Evolutionary conservation across 169 alveolate genomes (phyloP).

Genomic region (Cryptosporidium tyzzeri): DNA sequence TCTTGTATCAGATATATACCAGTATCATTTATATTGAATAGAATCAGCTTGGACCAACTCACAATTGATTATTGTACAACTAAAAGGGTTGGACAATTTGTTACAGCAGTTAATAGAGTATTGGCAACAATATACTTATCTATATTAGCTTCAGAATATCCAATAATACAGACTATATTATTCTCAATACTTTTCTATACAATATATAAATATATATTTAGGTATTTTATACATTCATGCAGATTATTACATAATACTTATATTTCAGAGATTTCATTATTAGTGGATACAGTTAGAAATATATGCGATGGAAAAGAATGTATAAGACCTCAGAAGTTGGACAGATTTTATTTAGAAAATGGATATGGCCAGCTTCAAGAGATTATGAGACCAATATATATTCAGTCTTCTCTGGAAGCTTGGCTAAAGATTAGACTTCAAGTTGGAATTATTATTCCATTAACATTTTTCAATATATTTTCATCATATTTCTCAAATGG

Average conservation of each 20-base stretch:
- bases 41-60: constrained; percentile 55
- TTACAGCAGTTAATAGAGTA: constrained; percentile 62
- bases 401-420: constrained; percentile 55
- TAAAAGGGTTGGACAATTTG: constrained; percentile 59
- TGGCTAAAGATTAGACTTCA: constrained; percentile 66
- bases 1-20: constrained; percentile 61
- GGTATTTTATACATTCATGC: constrained; percentile 63
- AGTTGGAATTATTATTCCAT: constrained; percentile 61
- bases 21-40: constrained; percentile 61
- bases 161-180: neutral
- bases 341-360: constrained; percentile 33
- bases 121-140: constrained; percentile 36
- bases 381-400: constrained; percentile 46
- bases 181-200: constrained; percentile 3
- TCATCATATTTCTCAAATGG: constrained; percentile 21
- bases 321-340: constrained; percentile 54
- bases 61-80: constrained; percentile 71
- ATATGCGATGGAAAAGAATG: constrained; percentile 73
- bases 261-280: constrained; percentile 52
- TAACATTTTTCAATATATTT: constrained; percentile 46
- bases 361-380: constrained; percentile 58
- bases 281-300: constrained; percentile 59
- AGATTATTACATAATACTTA: constrained; percentile 59
- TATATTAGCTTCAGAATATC: constrained; percentile 50
- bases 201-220: constrained; percentile 29